These are phyloP conservation scores for Aleurites moluccanus DNA, from an alignment of 441 rosid species.

Conservation along the genomic window DNA sequence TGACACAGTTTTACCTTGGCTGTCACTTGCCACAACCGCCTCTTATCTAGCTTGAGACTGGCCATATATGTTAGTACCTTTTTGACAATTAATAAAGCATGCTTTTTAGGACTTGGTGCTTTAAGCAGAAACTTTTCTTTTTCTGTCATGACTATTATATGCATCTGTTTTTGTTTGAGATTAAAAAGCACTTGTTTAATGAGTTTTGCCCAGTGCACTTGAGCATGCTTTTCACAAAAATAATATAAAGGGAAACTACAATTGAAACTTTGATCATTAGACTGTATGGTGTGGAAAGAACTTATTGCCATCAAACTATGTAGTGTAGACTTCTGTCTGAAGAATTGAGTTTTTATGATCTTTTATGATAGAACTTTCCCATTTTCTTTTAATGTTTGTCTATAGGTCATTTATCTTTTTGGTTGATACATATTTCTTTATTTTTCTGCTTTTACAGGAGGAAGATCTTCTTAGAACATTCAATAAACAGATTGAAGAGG, in stretches of 20 bases:
- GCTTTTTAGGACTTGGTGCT: not conserved
- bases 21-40: no score
- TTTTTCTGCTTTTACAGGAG: slow-evolving; percentile 49
- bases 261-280: slow-evolving; percentile 1
- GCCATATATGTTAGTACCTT: no score
- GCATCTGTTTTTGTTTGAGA: not conserved
- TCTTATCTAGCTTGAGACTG: no score
- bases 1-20: no score
- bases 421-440: not conserved
- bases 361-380: not conserved
- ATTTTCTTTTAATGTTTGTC: not conserved
- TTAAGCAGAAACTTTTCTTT: not conserved
- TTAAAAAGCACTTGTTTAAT: not conserved
- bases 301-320: not conserved
- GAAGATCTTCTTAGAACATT: slow-evolving; percentile 70
- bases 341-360: not conserved
- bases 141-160: not conserved
- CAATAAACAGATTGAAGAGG: slow-evolving; percentile 90
- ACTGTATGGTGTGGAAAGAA: not conserved
- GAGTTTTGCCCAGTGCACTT: not conserved
- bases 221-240: not conserved
- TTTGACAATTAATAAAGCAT: not conserved
- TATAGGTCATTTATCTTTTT: not conserved
- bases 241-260: not conserved
- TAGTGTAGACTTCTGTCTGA: no score